Conservation (phyloP, 257 asterid species). For the Phtheirospermum japonicum region DNA sequence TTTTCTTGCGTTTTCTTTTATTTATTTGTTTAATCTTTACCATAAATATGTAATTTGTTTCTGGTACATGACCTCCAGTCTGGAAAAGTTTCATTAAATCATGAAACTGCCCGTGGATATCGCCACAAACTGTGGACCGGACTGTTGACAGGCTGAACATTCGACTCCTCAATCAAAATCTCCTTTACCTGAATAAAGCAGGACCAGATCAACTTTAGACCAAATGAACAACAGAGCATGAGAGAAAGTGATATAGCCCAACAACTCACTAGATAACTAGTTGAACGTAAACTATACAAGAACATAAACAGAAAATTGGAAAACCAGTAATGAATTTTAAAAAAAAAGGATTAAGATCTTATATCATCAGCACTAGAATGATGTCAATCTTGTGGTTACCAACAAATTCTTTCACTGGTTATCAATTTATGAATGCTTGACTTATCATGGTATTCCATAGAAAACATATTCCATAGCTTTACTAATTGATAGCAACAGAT, state of each 20-base stretch:
- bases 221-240: conserved; percentile 1
- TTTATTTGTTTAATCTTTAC: conserved; percentile 35
- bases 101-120: conserved; percentile 96
- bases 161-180: conserved; percentile 96
- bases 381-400: too few species aligned
- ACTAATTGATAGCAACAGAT: not conserved
- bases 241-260: not conserved
- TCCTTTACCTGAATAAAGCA: conserved; percentile 76
- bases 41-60: conserved; percentile 96
- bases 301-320: not conserved
- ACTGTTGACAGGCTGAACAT: conserved; percentile 98
- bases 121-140: conserved; percentile 99
- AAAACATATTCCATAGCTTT: conserved; percentile 2
- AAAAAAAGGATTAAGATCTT: too few species aligned
- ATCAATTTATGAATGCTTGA: not conserved
- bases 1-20: conserved; percentile 7
- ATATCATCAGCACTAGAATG: too few species aligned
- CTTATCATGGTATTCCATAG: conserved; percentile 4
- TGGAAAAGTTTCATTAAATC: conserved; percentile 97
- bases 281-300: conserved; percentile 2
- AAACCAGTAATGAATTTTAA: too few species aligned
- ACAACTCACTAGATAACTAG: conserved; percentile 3
- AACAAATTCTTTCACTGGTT: too few species aligned
- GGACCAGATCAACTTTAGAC: conserved; percentile 6
- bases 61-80: conserved; percentile 99